These are phyloP conservation scores for Alternaria arborescens DNA, from an alignment of 2,329 filamentous ascomycete species.

Conservation along the genomic window DNA sequence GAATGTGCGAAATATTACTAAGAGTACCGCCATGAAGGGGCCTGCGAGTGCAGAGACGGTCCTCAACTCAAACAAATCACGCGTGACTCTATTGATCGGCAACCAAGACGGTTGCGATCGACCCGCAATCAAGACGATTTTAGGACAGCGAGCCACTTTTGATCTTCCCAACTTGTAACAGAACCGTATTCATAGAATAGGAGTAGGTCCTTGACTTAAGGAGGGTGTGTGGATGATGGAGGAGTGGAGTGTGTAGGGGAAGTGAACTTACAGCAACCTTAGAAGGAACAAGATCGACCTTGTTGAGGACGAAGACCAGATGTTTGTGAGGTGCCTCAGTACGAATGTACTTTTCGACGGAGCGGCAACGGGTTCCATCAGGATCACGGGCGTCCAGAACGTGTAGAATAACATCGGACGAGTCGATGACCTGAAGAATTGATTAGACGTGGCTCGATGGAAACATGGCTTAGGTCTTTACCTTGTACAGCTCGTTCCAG, in stretches of 20 bases:
- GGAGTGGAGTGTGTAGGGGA: constrained; percentile 1
- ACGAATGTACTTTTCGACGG: constrained; percentile 90
- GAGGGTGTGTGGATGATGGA: constrained; percentile 61
- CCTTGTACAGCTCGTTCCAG: constrained; percentile 91
- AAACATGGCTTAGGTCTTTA: constrained; percentile 47
- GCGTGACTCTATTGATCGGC: constrained; percentile 74
- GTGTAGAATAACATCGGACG: constrained; percentile 91
- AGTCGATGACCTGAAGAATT: constrained; percentile 70
- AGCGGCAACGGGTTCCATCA: constrained; percentile 82
- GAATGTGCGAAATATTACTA: constrained; percentile 98
- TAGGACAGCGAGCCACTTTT: constrained; percentile 74
- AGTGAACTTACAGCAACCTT: constrained; percentile 85
- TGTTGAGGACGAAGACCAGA: constrained; percentile 87
- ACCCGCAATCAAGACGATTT: constrained; percentile 70
- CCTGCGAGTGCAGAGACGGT: constrained; percentile 69
- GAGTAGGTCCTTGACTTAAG: constrained; percentile 91
- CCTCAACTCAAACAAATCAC: constrained; percentile 99
- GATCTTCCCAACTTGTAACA: constrained; percentile 99
- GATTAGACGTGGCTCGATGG: background rate
- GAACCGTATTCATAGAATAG: constrained; percentile 76
- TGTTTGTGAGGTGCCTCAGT: constrained; percentile 97
- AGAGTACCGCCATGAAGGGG: constrained; percentile 80
- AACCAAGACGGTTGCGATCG: constrained; percentile 90
- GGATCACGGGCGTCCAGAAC: constrained; percentile 44
- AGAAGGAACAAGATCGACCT: constrained; percentile 91